A percentile compares a stretch with the other conserved stretches of the same genome.
phyloP scores from a whole-genome alignment of 2,329 filamentous ascomycete genomes.

The Trichoderma gracile region DNA sequence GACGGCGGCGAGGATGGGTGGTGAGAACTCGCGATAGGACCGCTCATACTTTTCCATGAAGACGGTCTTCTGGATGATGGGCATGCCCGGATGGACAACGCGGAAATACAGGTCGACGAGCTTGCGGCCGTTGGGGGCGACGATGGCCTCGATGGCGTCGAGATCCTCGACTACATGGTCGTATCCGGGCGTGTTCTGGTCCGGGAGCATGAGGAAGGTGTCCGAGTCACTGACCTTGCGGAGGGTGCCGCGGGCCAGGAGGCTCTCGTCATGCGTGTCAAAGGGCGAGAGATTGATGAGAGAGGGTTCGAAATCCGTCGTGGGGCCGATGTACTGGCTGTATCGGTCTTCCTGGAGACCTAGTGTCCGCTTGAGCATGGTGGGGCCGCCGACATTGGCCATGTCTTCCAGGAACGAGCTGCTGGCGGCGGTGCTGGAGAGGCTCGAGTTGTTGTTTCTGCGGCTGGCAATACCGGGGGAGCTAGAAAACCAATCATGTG shows the following conservation, averaged over 20 bases:
- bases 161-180: constrained; percentile 69
- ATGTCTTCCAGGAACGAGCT: constrained; percentile 68
- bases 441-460: constrained; percentile 56
- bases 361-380: constrained; percentile 67
- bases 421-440: constrained; percentile 63
- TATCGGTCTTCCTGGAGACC: constrained; percentile 77
- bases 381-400: constrained; percentile 68
- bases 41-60: constrained; percentile 77
- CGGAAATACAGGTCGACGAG: constrained; percentile 81
- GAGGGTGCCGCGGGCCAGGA: constrained; percentile 66
- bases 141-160: constrained; percentile 72
- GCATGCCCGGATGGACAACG: constrained; percentile 77
- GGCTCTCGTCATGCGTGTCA: constrained; percentile 78
- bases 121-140: constrained; percentile 73
- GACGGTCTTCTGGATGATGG: constrained; percentile 77
- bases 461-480: constrained; percentile 56
- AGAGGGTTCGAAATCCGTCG: constrained; percentile 81
- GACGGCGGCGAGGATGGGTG: constrained; percentile 74
- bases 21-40: constrained; percentile 72
- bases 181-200: constrained; percentile 69
- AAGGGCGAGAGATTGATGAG: constrained; percentile 79
- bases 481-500: constrained; percentile 53
- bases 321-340: constrained; percentile 81
- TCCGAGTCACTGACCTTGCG: constrained; percentile 75
- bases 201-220: constrained; percentile 78